A percentile compares a stretch with the other conserved stretches of the same genome.
Evolutionary conservation across 495 filamentous ascomycete species (phyloP).

Genomic region (Tuber microsphaerosporum): DNA sequence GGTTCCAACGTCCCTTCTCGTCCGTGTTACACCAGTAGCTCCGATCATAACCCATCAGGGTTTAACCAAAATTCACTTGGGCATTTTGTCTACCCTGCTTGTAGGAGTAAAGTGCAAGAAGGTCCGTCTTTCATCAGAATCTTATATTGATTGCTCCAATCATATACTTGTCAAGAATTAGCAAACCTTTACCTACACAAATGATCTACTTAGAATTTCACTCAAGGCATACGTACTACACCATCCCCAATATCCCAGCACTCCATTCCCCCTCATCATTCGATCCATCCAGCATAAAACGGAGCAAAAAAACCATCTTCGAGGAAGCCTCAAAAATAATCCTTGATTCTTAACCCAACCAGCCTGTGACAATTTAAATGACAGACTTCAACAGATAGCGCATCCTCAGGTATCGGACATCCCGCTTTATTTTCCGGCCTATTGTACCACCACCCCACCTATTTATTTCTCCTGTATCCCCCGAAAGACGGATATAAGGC

Average conservation of each 20-base stretch:
- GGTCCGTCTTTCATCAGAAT: neutral
- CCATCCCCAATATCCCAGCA: neutral
- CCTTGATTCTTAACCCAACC: neutral
- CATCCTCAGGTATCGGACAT: neutral
- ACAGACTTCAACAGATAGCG: neutral
- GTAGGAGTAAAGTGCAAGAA: neutral
- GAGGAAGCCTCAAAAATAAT: neutral
- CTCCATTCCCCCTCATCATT: neutral
- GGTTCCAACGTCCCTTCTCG: neutral
- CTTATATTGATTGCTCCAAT: neutral
- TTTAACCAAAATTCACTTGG: neutral
- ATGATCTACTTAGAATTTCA: neutral
- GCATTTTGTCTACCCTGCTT: neutral
- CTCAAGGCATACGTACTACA: neutral
- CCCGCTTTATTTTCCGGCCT: neutral
- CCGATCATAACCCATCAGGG: neutral
- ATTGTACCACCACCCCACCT: neutral
- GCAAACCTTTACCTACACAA: neutral
- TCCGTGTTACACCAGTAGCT: neutral
- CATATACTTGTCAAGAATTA: neutral
- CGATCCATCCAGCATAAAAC: neutral
- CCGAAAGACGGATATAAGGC: neutral
- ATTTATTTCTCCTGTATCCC: neutral
- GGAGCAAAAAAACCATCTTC: neutral
- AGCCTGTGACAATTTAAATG: neutral